Evolutionary conservation across 768 basidiomycete species (phyloP), one percentile per base, ranked within the genome.

Genomic region (Leccinum rimulosum): DNA sequence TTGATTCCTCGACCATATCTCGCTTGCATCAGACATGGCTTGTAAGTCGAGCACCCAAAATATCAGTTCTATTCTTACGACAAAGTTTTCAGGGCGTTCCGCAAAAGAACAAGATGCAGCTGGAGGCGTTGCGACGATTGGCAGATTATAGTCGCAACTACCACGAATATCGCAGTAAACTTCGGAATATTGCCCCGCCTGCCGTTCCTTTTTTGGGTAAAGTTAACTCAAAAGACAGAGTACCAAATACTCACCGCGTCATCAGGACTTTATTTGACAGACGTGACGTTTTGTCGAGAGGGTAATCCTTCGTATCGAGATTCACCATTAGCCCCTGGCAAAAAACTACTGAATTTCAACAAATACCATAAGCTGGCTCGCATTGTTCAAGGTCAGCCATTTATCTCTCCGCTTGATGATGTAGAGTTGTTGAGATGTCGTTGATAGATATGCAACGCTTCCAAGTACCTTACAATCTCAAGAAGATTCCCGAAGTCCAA

Each of bases 1-100:
- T 99, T 59, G 96, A 98, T 72, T 96, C 93, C 15, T 96, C 95
- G 17, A 97, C 93, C 1, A 95, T 99, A 64, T 84, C 93, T 25
- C 83, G 97, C 57, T 76, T 99, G 49, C 87, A 87, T 64, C 93
- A 95, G 75, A 98, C 96, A 0, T 98, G 96, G 96, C 80, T 83
- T 66, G 95, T 95, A 70, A 74, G 91, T 80, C n/a, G 14, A 31
- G 17, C 22, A 8, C 47, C 1, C 10, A 12, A 49, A 19, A 57
- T 0, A 12, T 19, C 5, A 17, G 31, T 50, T 30, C 7, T 57
- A 15, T 33, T 14, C 54, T n/a, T 54, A 17, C 60, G 66, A 40
- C 70, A 12, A 45, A 2, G n/a, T 48, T 62, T 45, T 45, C 64
- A 95, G 93, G 86, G 88, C 36, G 79, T 99, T 35, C 80, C 92